Conservation (phyloP, 2,329 filamentous ascomycete species). For the Hypomyces perniciosus region DNA sequence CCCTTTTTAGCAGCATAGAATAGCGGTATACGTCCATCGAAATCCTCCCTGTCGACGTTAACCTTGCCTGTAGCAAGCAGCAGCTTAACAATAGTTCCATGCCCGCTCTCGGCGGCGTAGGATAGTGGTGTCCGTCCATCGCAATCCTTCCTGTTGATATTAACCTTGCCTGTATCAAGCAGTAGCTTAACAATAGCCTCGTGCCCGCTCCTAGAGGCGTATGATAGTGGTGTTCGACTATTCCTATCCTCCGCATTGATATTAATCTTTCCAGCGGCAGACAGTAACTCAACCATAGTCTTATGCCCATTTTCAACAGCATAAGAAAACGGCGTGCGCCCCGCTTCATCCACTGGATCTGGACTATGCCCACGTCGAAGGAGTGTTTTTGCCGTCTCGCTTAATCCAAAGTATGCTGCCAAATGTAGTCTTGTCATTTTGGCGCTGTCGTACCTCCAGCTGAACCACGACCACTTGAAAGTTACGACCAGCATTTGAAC, state of each 20-base stretch:
- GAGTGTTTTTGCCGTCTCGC: background rate
- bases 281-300: background rate
- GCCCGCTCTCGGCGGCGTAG: background rate
- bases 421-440: background rate
- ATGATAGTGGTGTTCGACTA: background rate
- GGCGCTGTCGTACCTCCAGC: background rate
- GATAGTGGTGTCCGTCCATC: background rate
- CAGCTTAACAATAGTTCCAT: background rate
- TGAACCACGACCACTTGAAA: no score
- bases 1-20: background rate
- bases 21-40: background rate
- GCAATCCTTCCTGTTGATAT: background rate
- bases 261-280: background rate
- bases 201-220: background rate
- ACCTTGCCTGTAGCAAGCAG: background rate
- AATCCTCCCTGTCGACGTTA: background rate
- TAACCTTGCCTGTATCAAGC: background rate
- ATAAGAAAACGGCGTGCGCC: background rate
- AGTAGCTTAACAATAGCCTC: background rate
- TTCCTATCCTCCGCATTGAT: background rate
- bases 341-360: background rate
- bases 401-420: background rate
- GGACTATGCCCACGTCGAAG: background rate
- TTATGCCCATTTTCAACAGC: background rate
- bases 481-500: background rate